Base-by-base conservation (phyloP, 2,329 filamentous ascomycete genomes). In the Fusarium sp. region DNA sequence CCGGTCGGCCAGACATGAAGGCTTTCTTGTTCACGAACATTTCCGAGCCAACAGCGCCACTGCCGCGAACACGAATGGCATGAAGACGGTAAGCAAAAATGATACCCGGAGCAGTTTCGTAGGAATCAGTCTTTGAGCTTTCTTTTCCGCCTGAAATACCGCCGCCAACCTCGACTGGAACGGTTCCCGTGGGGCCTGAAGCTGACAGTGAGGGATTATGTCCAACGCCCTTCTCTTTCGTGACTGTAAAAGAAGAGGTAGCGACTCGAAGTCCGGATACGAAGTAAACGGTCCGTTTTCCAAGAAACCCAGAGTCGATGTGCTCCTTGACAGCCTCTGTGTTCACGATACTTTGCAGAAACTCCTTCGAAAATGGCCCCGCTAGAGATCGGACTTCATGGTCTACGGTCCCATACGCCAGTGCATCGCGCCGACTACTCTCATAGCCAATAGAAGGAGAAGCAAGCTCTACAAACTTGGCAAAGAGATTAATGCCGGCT, bases 161-260 rank as follows among this genome's bases (percentile, higher is more conserved):
- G 2, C 2, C 47, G 3, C 58, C 58, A 0, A 42, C 5, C 0
- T 54, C 58, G 0, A 61, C 5, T 0, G 58, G 58, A 0, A 61
- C 28, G 0, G 47, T 2, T 0, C 47, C 58, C 1, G 58, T 4
- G 11, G 47, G 58, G 1, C 36, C 58, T 0, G 36, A 33, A 12
- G 1, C 47, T 2, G 47, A 55, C 0, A 55, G 22, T n/a, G 58
- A 41, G 28, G 24, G 17, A 20, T 28, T 35, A 20, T 42, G 3
- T 1, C 38, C 58, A 9, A 0, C 1, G 0, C 58, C 47, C 0
- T 35, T 36, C 13, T 61, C 58, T 20, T 35, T 55, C 3, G 47
- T 42, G 0, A 61, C 47, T 0, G 36, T 61, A 6, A 61, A 61
- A 0, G 58, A 18, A 0, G 36, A 22, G 0, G 0, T 35, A n/a